Evolutionary conservation across 495 filamentous ascomycete species (phyloP), one percentile per base, ranked within the genome.

Genomic region (Viridothelium virens): DNA sequence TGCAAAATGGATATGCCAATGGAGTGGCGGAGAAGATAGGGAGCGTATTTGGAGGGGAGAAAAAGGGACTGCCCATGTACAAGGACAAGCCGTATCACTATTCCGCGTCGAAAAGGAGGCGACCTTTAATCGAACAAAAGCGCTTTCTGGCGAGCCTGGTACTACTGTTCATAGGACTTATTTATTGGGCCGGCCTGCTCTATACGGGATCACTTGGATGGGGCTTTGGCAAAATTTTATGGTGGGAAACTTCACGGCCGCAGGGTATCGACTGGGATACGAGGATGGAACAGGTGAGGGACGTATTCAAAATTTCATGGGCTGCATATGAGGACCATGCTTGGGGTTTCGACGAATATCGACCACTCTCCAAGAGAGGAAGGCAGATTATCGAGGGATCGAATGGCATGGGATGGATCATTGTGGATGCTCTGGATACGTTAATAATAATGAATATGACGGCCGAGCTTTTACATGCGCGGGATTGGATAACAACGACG

Each of bases 401-500:
- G 2, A 83, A 87, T 65, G 90, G 90, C 36, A 78, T 99, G 76
- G 94, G 94, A 6, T 99, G 95, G 95, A 97, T 97, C 67, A 97
- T 99, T 62, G 88, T 99, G 38, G 95, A 99, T 78, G 86, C 92
- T 56, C 79, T 99, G 56, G 94, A 99, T 75, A 97, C 94, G 16
- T 79, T 97, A 82, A 97, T 99, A 80, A 78, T 99, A 64, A 99
- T 99, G 94, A 99, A 99, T 72, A 80, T 96, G 56, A 97, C 94
- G 11, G 90, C 85, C 31, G 85, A 91, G 66, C 84, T 99, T 37
- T 82, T 85, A 36, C 88, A 94, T 72, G 92, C 94, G 48, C 84
- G 92, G 39, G 83, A 96, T 70, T 99, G 94, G 94, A 87, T 99
- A 61, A 81, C 90, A n/a, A 87, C 84, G 11, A 85, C 84, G 1